A percentile compares a stretch with the other conserved stretches of the same genome.
These are phyloP conservation scores for Podila verticillata DNA, from an alignment of 192 early-diverging fungal species.

Conservation along the genomic window DNA sequence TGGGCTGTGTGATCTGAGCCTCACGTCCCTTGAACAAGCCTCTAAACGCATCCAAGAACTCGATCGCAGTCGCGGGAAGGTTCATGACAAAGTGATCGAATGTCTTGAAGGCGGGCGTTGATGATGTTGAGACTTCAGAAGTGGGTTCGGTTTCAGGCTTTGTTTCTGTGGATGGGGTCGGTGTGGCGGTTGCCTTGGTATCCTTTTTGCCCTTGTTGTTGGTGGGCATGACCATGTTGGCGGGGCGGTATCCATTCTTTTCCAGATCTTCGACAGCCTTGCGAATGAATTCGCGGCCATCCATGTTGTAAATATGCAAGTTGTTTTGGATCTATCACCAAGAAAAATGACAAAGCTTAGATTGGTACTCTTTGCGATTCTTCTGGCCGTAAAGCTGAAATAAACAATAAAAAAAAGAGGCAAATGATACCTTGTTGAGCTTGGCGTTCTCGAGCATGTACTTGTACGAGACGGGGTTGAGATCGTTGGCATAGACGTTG, in stretches of 20 bases:
- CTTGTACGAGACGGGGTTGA: slow-evolving; percentile 91
- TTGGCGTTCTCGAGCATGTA: slow-evolving; percentile 84
- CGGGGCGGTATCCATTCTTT: slow-evolving; percentile 29
- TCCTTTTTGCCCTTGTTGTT: slow-evolving; percentile 35
- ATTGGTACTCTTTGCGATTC: too few species aligned
- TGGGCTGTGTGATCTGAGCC: slow-evolving; percentile 47
- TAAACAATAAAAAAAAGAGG: not conserved
- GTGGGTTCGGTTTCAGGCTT: slow-evolving; percentile 4
- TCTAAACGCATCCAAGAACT: slow-evolving; percentile 95
- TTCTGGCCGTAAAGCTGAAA: too few species aligned
- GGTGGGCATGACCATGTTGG: slow-evolving; percentile 16
- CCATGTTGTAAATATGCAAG: slow-evolving; percentile 84
- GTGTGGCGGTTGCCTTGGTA: slow-evolving; percentile 4
- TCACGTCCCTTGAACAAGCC: slow-evolving; percentile 75
- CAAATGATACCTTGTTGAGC: slow-evolving; percentile 79
- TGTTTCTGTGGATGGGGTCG: too few species aligned
- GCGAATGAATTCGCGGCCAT: slow-evolving; percentile 91
- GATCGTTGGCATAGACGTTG: slow-evolving; percentile 95
- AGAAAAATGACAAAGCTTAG: not conserved
- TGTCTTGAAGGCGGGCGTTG: slow-evolving; percentile 56
- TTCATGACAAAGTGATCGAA: slow-evolving; percentile 99
- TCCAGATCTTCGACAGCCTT: slow-evolving; percentile 75
- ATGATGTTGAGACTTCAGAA: slow-evolving; percentile 1
- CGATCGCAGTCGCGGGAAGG: slow-evolving; percentile 94
- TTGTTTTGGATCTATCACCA: slow-evolving; percentile 65